A percentile compares a stretch with the other conserved stretches of the same genome.
These are phyloP conservation scores for Heracleum sosnowskyi DNA, from an alignment of 129 eudicot genomes.

Conservation along the genomic window DNA sequence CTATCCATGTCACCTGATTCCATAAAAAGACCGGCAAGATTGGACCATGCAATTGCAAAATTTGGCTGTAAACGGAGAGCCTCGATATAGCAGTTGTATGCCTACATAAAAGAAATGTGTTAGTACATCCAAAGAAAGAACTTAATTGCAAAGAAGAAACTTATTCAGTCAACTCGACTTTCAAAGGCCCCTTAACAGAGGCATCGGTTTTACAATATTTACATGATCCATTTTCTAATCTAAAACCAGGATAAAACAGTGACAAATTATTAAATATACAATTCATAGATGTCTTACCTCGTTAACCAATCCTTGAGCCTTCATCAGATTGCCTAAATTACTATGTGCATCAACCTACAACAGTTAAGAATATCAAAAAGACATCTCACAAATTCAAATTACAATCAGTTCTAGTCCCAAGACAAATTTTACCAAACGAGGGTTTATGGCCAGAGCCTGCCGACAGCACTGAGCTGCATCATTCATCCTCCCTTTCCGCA, in stretches of 20 bases:
- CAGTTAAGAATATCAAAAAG: background rate
- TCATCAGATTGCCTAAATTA: constrained; percentile 96
- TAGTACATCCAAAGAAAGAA: constrained; percentile 2
- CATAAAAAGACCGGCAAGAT: constrained; percentile 95
- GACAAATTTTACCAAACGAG: constrained; percentile 53
- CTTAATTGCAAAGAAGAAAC: background rate
- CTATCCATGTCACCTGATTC: constrained; percentile 78
- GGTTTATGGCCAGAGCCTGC: constrained; percentile 95
- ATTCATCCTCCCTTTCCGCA: constrained; percentile 82
- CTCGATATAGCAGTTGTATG: constrained; percentile 87
- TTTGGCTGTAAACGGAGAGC: constrained; percentile 88
- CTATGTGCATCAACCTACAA: constrained; percentile 95
- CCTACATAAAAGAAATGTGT: constrained; percentile 39
- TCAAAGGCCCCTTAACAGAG: background rate
- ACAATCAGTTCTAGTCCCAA: background rate
- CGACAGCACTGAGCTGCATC: constrained; percentile 99
- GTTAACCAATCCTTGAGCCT: constrained; percentile 91
- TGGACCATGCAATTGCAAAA: constrained; percentile 97
- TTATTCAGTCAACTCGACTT: background rate
- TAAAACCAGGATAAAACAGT: background rate
- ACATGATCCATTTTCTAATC: background rate
- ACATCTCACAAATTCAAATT: background rate
- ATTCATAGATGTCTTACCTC: constrained; percentile 40
- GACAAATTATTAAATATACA: background rate
- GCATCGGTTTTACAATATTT: background rate